phyloP scores from a whole-genome alignment of 768 basidiomycete genomes.

The Kwoniella sp. region DNA sequence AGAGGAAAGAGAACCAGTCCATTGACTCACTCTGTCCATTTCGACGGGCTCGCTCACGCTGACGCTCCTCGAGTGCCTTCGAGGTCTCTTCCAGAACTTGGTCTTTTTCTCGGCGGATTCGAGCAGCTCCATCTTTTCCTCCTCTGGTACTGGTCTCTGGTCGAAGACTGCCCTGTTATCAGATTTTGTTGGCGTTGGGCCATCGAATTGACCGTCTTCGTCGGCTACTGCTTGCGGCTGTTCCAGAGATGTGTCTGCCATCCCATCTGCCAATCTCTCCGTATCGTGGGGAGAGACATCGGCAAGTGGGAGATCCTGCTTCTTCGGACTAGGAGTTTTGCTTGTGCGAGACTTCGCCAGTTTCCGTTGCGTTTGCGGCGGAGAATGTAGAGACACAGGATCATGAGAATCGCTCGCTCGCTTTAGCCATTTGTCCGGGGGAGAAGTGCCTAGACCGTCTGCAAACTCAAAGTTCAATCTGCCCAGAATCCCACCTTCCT shows the following conservation, averaged over 20 bases:
- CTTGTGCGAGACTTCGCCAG: neutral
- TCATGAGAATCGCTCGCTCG: neutral
- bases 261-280: neutral
- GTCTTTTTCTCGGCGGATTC: slow-evolving; percentile 35
- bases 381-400: too few relatives aligned
- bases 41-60: slow-evolving; percentile 17
- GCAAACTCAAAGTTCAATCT: slow-evolving; percentile 25
- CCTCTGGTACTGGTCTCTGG: neutral
- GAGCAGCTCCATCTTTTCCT: slow-evolving; percentile 26
- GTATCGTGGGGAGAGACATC: neutral
- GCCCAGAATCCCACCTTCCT: slow-evolving; percentile 41
- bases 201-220: too few relatives aligned
- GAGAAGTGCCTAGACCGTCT: neutral
- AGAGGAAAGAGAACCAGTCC: neutral
- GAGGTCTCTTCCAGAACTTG: slow-evolving; percentile 34
- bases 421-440: slow-evolving; percentile 7
- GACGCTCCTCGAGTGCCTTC: slow-evolving; percentile 24
- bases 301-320: neutral
- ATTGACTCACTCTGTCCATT: slow-evolving; percentile 28
- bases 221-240: neutral
- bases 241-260: neutral
- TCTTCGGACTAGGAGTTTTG: neutral
- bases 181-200: too few relatives aligned
- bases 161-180: neutral
- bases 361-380: neutral